phyloP scores from a whole-genome alignment of 305 asterid species.

The Striga hermonthica region DNA sequence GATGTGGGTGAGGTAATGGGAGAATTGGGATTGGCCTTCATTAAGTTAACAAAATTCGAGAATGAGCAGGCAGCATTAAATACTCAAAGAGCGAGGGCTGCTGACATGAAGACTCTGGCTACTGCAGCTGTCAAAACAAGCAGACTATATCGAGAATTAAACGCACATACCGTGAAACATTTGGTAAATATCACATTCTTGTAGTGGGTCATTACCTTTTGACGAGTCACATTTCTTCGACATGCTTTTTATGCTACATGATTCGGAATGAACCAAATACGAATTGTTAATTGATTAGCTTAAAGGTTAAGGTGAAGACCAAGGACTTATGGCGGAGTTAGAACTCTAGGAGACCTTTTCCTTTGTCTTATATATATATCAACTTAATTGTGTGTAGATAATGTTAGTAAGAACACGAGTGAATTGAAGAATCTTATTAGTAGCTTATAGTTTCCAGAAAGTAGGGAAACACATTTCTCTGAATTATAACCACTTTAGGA shows the following conservation, averaged over 20 bases:
- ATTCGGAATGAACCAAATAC: slow-evolving; percentile 5
- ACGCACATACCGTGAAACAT: slow-evolving; percentile 69
- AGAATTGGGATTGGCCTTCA: slow-evolving; percentile 76
- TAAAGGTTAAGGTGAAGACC: neutral
- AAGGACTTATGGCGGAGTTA: slow-evolving; percentile 10
- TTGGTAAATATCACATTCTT: slow-evolving; percentile 52
- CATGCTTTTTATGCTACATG: neutral
- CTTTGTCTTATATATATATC: neutral
- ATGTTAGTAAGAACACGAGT: neutral
- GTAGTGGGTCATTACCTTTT: slow-evolving; percentile 22
- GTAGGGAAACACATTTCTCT: slow-evolving; percentile 1
- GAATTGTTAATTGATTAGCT: too few species aligned
- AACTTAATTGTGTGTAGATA: too few species aligned
- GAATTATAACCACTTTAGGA: neutral
- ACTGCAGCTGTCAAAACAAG: slow-evolving; percentile 87
- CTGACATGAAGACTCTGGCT: slow-evolving; percentile 77
- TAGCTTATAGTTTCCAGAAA: neutral
- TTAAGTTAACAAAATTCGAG: slow-evolving; percentile 85
- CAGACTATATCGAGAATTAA: slow-evolving; percentile 75
- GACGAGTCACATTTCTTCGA: neutral
- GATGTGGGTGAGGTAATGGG: slow-evolving; percentile 92
- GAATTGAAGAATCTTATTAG: slow-evolving; percentile 3
- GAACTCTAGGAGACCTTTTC: neutral
- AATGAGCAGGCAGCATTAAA: slow-evolving; percentile 58
- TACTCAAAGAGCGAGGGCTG: slow-evolving; percentile 68